Evolutionary conservation across 495 filamentous ascomycete species (phyloP), one percentile per base, ranked within the genome.

Genomic region (Penicillium odoratum): DNA sequence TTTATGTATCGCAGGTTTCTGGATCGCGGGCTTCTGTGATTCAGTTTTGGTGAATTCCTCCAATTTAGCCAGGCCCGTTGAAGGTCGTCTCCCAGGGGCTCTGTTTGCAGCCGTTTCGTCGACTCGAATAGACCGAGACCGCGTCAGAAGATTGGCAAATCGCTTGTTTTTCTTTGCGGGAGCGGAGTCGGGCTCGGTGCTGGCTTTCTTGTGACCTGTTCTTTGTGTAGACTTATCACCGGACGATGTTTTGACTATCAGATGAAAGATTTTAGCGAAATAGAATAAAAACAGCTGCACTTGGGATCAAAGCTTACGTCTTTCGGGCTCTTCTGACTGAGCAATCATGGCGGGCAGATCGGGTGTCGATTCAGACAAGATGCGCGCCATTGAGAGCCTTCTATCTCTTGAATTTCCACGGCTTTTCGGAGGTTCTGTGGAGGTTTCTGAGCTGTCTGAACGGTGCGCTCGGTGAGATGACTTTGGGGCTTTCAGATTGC

Each of bases 41-140:
- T 28, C 65, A 43, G 55, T 69, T 66, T 30, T 40, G 38, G 48
- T 69, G 51, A 65, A 69, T 49, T 80, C 74, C 42, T 78, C 74
- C 25, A 80, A 61, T 51, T 67, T 78, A 48, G 74, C 69, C 9
- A 78, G 63, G 26, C 74, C 72, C 10, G 72, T 78, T 13, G 76
- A 78, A 16, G 81, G 80, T 21, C 74, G 76, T 59, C 74, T 66
- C 26, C 68, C 66, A 25, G 69, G 60, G 42, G 68, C 61, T 60
- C 70, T 71, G 49, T 66, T 68, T 25, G 57, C 63, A 15, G 77
- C 69, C 7, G 68, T 70, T 11, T 82, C 78, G 52, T 82, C 80
- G 11, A 76, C 55, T 25, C 87, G 85, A 54, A 88, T 83, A 9
- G 89, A 92, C 51, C 83, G 85, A 29, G 86, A 86, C 40, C 89